phyloP scores from a whole-genome alignment of 805 yeast species.

The Pichia thaimueangensis region DNA sequence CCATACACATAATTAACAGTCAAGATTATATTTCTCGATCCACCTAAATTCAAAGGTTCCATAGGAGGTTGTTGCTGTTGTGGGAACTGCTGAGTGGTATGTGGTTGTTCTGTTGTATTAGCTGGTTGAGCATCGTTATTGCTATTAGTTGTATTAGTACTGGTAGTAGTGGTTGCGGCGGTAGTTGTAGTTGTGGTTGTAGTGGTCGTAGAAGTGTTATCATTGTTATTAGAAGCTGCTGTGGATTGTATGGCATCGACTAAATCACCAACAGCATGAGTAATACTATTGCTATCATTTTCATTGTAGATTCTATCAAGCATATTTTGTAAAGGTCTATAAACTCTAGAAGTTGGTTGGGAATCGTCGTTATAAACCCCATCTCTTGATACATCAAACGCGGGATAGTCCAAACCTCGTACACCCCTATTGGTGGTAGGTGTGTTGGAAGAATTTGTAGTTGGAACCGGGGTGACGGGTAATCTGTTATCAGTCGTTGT shows the following conservation, averaged over 20 bases:
- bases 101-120: not conserved
- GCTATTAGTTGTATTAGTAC: not conserved
- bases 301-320: constrained; percentile 12
- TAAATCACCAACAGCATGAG: too few relatives aligned
- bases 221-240: not conserved
- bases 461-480: too few relatives aligned
- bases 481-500: too few relatives aligned
- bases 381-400: constrained; percentile 31
- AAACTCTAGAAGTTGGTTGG: constrained; percentile 20
- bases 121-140: not conserved
- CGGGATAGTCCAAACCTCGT: constrained; percentile 33
- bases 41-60: too few relatives aligned
- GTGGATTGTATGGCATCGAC: not conserved
- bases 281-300: not conserved
- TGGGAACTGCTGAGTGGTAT: too few relatives aligned
- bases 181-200: not conserved
- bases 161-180: not conserved
- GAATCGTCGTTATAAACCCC: constrained; percentile 26
- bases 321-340: constrained; percentile 23
- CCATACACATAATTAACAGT: constrained; percentile 35
- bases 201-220: not conserved
- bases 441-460: not conserved
- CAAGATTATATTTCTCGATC: constrained; percentile 33
- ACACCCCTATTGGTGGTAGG: constrained; percentile 13
- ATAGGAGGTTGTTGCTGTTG: not conserved